Conservation (phyloP, 805 yeast species). For the Ogataea sp. region DNA sequence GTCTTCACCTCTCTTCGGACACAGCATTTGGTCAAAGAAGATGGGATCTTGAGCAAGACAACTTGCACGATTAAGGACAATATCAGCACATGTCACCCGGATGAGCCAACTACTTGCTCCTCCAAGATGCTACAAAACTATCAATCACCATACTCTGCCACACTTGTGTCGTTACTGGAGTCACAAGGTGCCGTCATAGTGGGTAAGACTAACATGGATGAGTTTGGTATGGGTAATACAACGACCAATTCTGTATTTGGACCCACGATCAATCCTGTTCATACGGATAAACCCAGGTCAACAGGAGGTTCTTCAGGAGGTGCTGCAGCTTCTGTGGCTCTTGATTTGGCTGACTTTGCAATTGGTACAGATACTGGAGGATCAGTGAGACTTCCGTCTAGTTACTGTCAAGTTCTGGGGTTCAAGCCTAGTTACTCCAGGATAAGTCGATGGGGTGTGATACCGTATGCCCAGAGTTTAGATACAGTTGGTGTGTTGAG, state of each 20-base stretch:
- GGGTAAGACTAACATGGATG: slow-evolving; percentile 92
- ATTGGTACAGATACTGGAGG: slow-evolving; percentile 98
- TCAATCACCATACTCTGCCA: slow-evolving; percentile 74
- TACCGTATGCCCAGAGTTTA: slow-evolving; percentile 87
- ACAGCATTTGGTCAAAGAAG: no score
- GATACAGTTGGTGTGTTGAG: slow-evolving; percentile 90
- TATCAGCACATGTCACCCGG: slow-evolving; percentile 47
- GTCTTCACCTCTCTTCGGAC: slow-evolving; percentile 36
- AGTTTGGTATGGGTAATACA: slow-evolving; percentile 94
- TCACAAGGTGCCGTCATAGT: slow-evolving; percentile 42
- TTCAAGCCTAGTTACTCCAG: slow-evolving; percentile 94
- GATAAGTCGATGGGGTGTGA: slow-evolving; percentile 84
- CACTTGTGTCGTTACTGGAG: slow-evolving; percentile 51
- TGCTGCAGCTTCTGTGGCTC: slow-evolving; percentile 85
- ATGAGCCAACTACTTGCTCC: slow-evolving; percentile 70
- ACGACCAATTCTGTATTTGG: slow-evolving; percentile 51
- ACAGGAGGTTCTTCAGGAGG: slow-evolving; percentile 98
- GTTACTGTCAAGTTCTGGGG: slow-evolving; percentile 76
- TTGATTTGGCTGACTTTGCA: slow-evolving; percentile 60
- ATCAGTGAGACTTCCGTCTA: slow-evolving; percentile 86
- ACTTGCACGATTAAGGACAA: slow-evolving; percentile 85
- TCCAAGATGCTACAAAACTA: slow-evolving; percentile 57
- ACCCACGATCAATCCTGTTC: slow-evolving; percentile 45
- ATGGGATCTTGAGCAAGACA: no score
- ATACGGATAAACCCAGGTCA: slow-evolving; percentile 26